phyloP scores from a whole-genome alignment of 306 rosid species.

The Castanospermum australe region DNA sequence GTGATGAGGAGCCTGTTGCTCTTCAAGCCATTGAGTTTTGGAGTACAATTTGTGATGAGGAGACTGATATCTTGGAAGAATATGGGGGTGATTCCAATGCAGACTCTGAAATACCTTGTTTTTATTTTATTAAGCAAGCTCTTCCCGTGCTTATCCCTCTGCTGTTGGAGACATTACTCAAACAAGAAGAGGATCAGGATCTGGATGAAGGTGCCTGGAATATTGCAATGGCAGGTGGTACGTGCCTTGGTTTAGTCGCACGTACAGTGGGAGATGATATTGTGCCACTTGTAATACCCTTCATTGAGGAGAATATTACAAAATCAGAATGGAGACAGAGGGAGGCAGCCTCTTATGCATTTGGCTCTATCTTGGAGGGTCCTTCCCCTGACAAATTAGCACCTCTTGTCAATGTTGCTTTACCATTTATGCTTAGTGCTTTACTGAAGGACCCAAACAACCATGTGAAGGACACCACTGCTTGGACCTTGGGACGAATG shows the following conservation, averaged over 20 bases:
- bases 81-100: constrained; percentile 62
- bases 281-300: constrained; percentile 84
- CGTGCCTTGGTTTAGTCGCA: constrained; percentile 91
- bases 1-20: constrained; percentile 86
- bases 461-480: constrained; percentile 95
- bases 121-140: constrained; percentile 89
- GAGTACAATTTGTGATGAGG: constrained; percentile 96
- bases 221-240: constrained; percentile 96
- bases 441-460: constrained; percentile 72
- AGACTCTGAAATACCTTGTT: constrained; percentile 78
- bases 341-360: constrained; percentile 92
- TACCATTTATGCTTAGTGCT: constrained; percentile 79
- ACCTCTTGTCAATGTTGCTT: constrained; percentile 70
- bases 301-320: constrained; percentile 81
- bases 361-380: constrained; percentile 94
- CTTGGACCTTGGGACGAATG: constrained; percentile 94
- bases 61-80: constrained; percentile 80
- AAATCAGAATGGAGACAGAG: constrained; percentile 94
- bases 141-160: constrained; percentile 81
- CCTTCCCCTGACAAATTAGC: constrained; percentile 78
- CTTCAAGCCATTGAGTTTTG: constrained; percentile 96
- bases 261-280: constrained; percentile 85
- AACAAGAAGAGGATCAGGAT: constrained; percentile 97
- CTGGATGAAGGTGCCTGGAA: constrained; percentile 98
- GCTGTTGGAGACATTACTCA: constrained; percentile 87